Conservation (phyloP, 768 basidiomycete species). For the Butyriboletus loyo region DNA sequence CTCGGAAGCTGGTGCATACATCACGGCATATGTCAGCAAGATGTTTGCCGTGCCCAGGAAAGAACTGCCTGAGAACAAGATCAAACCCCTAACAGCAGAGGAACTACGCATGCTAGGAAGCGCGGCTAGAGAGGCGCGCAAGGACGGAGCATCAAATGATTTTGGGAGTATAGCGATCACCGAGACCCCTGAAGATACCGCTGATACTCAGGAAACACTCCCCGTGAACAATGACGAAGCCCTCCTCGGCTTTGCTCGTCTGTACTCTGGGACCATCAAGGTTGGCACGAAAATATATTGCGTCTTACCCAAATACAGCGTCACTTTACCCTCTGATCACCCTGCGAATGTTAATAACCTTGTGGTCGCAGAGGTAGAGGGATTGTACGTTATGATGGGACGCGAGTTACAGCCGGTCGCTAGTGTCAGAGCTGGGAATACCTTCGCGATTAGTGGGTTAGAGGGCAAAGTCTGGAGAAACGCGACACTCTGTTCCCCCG, state of each 20-base stretch:
- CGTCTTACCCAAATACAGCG: constrained; percentile 84
- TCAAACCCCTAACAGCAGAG: constrained; percentile 71
- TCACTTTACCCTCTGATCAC: constrained; percentile 57
- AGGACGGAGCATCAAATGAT: constrained; percentile 32
- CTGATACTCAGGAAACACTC: not conserved
- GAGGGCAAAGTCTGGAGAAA: constrained; percentile 89
- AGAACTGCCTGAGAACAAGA: constrained; percentile 86
- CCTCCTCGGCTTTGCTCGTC: constrained; percentile 87
- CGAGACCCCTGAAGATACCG: not conserved
- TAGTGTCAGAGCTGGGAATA: constrained; percentile 85
- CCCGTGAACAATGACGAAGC: constrained; percentile 45
- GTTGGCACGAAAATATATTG: constrained; percentile 63
- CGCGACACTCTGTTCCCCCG: constrained; percentile 81
- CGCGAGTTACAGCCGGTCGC: constrained; percentile 84
- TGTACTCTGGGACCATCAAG: constrained; percentile 86
- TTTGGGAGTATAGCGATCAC: constrained; percentile 7
- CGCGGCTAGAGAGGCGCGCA: constrained; percentile 46
- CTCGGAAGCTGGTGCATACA: constrained; percentile 49
- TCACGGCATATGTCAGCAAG: constrained; percentile 92
- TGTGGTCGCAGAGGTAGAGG: constrained; percentile 58
- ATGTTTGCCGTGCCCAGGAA: constrained; percentile 90
- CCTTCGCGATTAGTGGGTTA: constrained; percentile 88
- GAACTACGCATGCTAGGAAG: constrained; percentile 71
- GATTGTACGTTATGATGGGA: constrained; percentile 97
- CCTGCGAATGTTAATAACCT: constrained; percentile 67